These are phyloP conservation scores for Wickerhamomyces sp. DNA, from an alignment of 1,139 yeast genomes.

Conservation along the genomic window DNA sequence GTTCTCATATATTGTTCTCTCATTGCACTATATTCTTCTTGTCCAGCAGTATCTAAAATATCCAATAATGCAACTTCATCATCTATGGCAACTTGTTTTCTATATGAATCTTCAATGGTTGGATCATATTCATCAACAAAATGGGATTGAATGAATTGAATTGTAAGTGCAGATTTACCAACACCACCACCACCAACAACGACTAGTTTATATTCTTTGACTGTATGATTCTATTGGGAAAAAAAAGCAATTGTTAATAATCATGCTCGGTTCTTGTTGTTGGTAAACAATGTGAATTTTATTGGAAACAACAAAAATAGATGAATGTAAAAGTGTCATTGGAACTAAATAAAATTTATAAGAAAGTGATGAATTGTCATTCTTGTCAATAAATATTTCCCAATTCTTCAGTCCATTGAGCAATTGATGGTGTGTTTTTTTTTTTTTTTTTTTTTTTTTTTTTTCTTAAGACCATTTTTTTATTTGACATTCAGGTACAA, in stretches of 20 bases:
- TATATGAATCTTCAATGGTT: constrained; percentile 87
- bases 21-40: constrained; percentile 95
- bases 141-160: constrained; percentile 84
- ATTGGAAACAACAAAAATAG: too few relatives aligned
- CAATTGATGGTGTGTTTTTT: too few relatives aligned
- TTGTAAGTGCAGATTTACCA: constrained; percentile 93
- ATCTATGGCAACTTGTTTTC: constrained; percentile 76
- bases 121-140: constrained; percentile 97
- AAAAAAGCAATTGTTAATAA: not conserved
- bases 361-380: too few relatives aligned
- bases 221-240: constrained; percentile 17
- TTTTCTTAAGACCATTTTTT: too few relatives aligned
- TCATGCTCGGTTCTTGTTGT: not conserved
- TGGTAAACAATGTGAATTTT: not conserved
- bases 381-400: too few relatives aligned
- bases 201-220: constrained; percentile 75
- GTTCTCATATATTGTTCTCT: constrained; percentile 92
- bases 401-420: too few relatives aligned
- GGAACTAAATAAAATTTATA: too few relatives aligned
- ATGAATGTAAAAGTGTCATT: too few relatives aligned
- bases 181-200: constrained; percentile 99
- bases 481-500: too few relatives aligned
- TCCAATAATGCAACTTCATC: constrained; percentile 76
- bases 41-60: constrained; percentile 96
- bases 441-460: too few relatives aligned